Evolutionary conservation across 306 rosid genomes (phyloP).

Genomic region (Glycine tomentella): DNA sequence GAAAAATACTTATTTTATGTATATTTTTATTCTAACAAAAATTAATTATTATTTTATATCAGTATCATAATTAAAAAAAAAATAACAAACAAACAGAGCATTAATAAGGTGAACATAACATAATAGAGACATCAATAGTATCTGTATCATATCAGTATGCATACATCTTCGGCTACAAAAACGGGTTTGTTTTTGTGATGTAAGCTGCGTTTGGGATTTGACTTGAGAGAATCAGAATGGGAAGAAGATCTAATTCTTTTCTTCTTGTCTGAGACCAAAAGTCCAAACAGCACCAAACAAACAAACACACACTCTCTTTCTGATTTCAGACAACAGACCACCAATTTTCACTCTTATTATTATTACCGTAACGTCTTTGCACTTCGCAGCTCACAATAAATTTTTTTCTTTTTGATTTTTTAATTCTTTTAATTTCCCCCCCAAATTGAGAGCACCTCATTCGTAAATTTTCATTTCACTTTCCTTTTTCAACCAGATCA

Average conservation of each 20-base stretch:
- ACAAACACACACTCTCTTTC: conserved; percentile 30
- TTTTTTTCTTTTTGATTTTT: background rate
- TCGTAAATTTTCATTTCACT: background rate
- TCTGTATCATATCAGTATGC: too few relatives aligned
- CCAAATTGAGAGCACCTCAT: background rate
- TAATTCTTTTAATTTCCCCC: background rate
- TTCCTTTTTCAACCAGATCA: conserved; percentile 42
- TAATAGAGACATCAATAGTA: too few relatives aligned
- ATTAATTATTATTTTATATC: too few relatives aligned
- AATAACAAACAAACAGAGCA: too few relatives aligned
- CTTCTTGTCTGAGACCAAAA: conserved; percentile 57
- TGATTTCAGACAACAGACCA: too few relatives aligned
- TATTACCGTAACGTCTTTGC: conserved; percentile 6
- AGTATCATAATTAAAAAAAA: too few relatives aligned
- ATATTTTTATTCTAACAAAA: too few relatives aligned
- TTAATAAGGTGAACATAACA: too few relatives aligned
- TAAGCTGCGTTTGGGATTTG: conserved; percentile 47
- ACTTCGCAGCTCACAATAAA: background rate
- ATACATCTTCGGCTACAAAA: background rate
- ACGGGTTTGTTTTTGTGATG: background rate
- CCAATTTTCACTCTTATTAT: background rate
- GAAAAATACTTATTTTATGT: too few relatives aligned
- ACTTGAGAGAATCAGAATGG: conserved; percentile 47
- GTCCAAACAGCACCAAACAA: conserved; percentile 48
- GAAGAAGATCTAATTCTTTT: conserved; percentile 62